Conservation (phyloP, 345 rosid genomes). For the Durio zibethinus region DNA sequence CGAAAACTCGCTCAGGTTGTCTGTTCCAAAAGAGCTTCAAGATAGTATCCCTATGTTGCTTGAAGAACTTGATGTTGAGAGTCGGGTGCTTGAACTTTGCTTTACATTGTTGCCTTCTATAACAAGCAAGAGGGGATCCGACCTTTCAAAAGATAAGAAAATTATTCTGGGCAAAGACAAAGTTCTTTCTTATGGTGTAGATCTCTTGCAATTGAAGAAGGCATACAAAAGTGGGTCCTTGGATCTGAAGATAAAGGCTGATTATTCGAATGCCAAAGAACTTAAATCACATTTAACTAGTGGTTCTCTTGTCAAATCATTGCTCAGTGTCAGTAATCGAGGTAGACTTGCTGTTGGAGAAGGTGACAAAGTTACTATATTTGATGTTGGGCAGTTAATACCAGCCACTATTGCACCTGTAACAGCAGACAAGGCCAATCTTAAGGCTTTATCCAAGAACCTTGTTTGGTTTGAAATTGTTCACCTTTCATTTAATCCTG, state of each 20-base stretch:
- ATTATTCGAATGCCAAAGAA: conserved; percentile 89
- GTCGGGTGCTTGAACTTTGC: conserved; percentile 67
- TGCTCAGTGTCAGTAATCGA: conserved; percentile 86
- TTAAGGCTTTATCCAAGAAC: conserved; percentile 95
- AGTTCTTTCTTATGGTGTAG: conserved; percentile 70
- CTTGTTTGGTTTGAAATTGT: conserved; percentile 95
- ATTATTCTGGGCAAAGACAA: conserved; percentile 69
- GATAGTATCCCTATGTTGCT: conserved; percentile 61
- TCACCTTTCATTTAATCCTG: conserved; percentile 74
- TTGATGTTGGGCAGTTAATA: conserved; percentile 88
- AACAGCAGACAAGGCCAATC: conserved; percentile 90
- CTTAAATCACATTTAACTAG: conserved; percentile 77
- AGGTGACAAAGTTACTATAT: conserved; percentile 98
- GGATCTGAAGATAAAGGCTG: conserved; percentile 95
- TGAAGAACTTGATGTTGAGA: conserved; percentile 80
- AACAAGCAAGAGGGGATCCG: conserved; percentile 67
- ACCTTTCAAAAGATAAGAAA: conserved; percentile 65
- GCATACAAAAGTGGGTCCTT: conserved; percentile 97
- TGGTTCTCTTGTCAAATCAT: conserved; percentile 91
- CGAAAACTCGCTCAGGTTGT: conserved; percentile 51
- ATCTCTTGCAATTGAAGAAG: conserved; percentile 89
- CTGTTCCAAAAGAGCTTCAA: conserved; percentile 69
- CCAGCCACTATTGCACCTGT: conserved; percentile 87
- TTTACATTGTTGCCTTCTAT: conserved; percentile 71
- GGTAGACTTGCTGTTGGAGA: conserved; percentile 99